Percentiles rank a stretch among this genome's conserved stretches.
phyloP scores from a whole-genome alignment of 2,329 filamentous ascomycete species.

The Sclerotinia subarctica region DNA sequence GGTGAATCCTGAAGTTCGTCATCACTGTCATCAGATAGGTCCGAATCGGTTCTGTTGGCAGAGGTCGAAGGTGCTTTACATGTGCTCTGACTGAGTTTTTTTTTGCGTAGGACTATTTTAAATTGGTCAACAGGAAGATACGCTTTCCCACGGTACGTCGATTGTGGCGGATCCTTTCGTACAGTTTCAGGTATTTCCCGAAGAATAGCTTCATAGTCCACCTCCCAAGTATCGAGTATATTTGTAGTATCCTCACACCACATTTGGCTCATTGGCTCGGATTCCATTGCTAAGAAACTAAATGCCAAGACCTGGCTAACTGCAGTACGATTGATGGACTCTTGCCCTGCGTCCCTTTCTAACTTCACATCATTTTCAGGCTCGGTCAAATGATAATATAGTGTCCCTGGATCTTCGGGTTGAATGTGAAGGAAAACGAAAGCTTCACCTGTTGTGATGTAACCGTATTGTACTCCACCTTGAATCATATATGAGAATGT shows the following conservation, averaged over 20 bases:
- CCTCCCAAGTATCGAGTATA: background rate
- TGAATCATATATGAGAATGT: slow-evolving; percentile 17
- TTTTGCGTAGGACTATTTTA: background rate
- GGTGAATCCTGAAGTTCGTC: background rate
- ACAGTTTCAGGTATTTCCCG: background rate
- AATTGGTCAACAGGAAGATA: background rate
- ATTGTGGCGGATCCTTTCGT: background rate
- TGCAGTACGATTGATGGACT: slow-evolving; percentile 9
- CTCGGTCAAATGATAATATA: slow-evolving; percentile 6
- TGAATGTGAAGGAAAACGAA: slow-evolving; percentile 9
- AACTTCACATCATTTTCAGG: background rate
- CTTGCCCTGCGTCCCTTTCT: background rate
- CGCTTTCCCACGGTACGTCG: background rate
- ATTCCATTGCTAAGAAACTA: slow-evolving; percentile 6
- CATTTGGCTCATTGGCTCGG: background rate
- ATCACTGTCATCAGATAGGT: background rate
- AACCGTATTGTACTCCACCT: slow-evolving; percentile 2
- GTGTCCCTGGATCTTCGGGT: background rate
- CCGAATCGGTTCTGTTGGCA: background rate
- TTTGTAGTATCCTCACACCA: background rate
- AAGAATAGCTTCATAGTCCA: background rate
- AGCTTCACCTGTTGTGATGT: slow-evolving; percentile 12
- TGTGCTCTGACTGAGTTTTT: background rate
- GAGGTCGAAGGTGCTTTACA: background rate
- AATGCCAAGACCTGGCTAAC: slow-evolving; percentile 10